Percentiles rank a stretch among this genome's conserved stretches.
phyloP scores from a whole-genome alignment of 306 rosid genomes.

The Mucuna pruriens region DNA sequence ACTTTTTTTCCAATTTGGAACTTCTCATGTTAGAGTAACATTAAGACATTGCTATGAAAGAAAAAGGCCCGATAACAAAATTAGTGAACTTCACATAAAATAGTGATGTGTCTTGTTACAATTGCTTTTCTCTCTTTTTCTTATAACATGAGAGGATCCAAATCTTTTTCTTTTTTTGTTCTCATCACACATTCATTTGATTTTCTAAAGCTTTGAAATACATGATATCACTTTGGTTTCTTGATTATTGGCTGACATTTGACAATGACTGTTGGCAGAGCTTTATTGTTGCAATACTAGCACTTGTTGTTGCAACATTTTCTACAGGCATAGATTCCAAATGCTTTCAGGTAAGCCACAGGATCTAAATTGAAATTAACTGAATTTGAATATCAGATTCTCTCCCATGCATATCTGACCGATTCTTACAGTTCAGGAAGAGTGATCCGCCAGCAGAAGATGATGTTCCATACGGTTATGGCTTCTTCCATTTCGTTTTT shows the following conservation, averaged over 20 bases:
- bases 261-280: conserved; percentile 65
- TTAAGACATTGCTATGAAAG: neutral
- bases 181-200: neutral
- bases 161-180: neutral
- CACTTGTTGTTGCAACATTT: conserved; percentile 88
- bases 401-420: conserved; percentile 41
- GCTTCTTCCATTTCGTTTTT: conserved; percentile 95
- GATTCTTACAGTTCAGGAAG: conserved; percentile 69
- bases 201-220: conserved; percentile 7
- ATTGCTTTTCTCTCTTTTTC: too few species aligned
- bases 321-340: conserved; percentile 97
- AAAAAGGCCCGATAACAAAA: neutral
- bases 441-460: conserved; percentile 63
- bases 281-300: conserved; percentile 80
- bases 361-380: conserved; percentile 39
- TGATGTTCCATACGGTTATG: conserved; percentile 96
- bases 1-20: neutral
- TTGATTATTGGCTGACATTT: conserved; percentile 17
- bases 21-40: neutral
- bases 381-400: conserved; percentile 22
- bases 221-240: conserved; percentile 26
- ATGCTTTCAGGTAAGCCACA: conserved; percentile 77
- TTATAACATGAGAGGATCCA: neutral
- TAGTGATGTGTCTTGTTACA: too few species aligned
- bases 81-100: too few species aligned